Conservation (phyloP, 345 rosid genomes). For the Psidium friedrichsthalianum region DNA sequence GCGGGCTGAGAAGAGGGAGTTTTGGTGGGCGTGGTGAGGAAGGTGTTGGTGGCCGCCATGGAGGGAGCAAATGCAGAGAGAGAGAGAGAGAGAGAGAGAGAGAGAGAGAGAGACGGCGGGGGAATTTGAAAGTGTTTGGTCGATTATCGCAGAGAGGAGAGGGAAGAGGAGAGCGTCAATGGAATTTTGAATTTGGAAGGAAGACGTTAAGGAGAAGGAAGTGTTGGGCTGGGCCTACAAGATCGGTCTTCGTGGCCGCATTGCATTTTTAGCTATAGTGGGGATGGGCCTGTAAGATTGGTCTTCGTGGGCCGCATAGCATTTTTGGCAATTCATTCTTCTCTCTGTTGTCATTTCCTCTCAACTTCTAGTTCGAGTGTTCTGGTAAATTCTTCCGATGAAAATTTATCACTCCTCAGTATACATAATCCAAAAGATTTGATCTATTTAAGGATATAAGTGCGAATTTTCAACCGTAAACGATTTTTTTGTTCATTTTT, state of each 20-base stretch:
- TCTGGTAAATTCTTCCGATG: not conserved
- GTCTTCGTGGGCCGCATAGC: not conserved
- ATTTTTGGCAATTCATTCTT: not conserved
- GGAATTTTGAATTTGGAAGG: not conserved
- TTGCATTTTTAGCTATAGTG: no score
- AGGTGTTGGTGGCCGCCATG: conserved; percentile 43
- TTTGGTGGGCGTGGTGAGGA: conserved; percentile 45
- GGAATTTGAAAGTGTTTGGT: not conserved
- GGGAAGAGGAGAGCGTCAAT: not conserved
- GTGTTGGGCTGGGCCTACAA: not conserved
- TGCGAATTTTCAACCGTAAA: not conserved
- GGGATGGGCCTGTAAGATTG: not conserved
- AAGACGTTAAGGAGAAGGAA: not conserved
- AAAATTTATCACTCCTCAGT: not conserved
- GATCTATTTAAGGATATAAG: not conserved
- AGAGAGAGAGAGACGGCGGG: not conserved
- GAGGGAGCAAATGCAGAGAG: conserved; percentile 4
- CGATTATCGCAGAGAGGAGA: not conserved
- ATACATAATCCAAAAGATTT: not conserved
- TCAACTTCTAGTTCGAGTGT: not conserved
- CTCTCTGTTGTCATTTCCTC: not conserved
- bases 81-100: not conserved
- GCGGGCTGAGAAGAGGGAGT: conserved; percentile 33
- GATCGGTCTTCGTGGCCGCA: not conserved
- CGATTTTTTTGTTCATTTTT: not conserved